Evolutionary conservation across 2,329 filamentous ascomycete genomes (phyloP).

Genomic region (Neonectria hederae): DNA sequence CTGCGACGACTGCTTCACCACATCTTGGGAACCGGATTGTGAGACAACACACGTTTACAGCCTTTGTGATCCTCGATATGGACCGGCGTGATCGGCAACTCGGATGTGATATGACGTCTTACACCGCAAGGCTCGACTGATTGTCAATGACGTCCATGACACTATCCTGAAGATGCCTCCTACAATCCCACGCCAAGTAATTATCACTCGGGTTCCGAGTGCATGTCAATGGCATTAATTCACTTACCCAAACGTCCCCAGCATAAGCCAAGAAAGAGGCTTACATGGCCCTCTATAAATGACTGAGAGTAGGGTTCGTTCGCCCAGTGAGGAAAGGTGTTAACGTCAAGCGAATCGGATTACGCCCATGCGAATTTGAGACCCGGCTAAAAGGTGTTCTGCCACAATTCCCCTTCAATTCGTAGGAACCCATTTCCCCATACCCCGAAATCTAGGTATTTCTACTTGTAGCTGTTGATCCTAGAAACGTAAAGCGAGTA

Average conservation of each 20-base stretch:
- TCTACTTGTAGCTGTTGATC: not conserved
- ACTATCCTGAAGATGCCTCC: not conserved
- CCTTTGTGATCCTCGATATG: not conserved
- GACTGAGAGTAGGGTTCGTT: not conserved
- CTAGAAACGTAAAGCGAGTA: not conserved
- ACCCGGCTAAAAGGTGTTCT: not conserved
- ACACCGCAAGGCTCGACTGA: not conserved
- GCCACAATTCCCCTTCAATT: not conserved
- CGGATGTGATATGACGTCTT: not conserved
- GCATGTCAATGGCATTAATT: not conserved
- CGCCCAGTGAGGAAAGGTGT: not conserved
- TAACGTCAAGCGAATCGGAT: not conserved
- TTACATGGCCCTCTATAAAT: not conserved
- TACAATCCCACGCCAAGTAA: not conserved
- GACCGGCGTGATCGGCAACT: not conserved
- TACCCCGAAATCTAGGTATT: not conserved
- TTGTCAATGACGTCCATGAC: not conserved
- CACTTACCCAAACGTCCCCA: not conserved
- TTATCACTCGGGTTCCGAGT: not conserved
- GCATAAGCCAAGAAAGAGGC: no score
- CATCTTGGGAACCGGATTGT: not conserved
- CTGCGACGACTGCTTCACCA: slow-evolving; percentile 14
- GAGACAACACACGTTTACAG: not conserved
- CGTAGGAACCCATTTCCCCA: not conserved
- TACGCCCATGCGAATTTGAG: not conserved